Percentiles rank a stretch among this genome's conserved stretches.
These are phyloP conservation scores for Mikania micrantha DNA, from an alignment of 129 eudicot genomes.

Conservation along the genomic window DNA sequence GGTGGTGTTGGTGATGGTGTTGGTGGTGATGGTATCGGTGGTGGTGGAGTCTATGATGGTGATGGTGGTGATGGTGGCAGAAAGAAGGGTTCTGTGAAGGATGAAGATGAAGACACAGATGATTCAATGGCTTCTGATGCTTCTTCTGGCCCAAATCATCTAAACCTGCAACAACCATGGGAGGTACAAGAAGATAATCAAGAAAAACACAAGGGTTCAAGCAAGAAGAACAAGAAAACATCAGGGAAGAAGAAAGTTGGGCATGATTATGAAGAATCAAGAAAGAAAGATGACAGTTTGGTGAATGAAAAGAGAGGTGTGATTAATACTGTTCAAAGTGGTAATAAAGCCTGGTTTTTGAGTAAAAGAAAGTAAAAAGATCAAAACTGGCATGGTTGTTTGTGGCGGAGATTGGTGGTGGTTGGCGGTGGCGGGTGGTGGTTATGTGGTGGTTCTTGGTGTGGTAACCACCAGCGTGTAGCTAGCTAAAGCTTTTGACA, in stretches of 20 bases:
- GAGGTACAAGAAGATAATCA: slow-evolving; percentile 14
- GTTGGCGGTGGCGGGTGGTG: neutral
- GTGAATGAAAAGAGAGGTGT: slow-evolving; percentile 24
- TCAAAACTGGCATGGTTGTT: neutral
- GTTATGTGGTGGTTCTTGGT: neutral
- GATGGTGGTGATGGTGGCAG: neutral
- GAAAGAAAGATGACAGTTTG: slow-evolving; percentile 20
- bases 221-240: slow-evolving; percentile 31
- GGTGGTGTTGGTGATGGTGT: slow-evolving; percentile 1
- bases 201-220: slow-evolving; percentile 7
- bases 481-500: slow-evolving; percentile 35
- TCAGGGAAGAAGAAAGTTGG: slow-evolving; percentile 28
- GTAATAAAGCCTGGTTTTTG: slow-evolving; percentile 36
- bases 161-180: slow-evolving; percentile 31
- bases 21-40: slow-evolving; percentile 9
- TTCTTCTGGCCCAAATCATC: slow-evolving; percentile 62
- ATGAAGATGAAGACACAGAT: slow-evolving; percentile 48
- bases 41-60: slow-evolving; percentile 8
- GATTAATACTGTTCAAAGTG: slow-evolving; percentile 37
- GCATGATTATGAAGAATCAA: slow-evolving; percentile 14
- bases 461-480: slow-evolving; percentile 12
- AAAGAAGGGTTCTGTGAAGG: slow-evolving; percentile 6
- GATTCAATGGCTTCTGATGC: slow-evolving; percentile 95
- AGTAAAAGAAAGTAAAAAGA: slow-evolving; percentile 33
- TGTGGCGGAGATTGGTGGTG: neutral